These are phyloP conservation scores for Extremus antarcticus DNA, from an alignment of 495 filamentous ascomycete species.

Conservation along the genomic window DNA sequence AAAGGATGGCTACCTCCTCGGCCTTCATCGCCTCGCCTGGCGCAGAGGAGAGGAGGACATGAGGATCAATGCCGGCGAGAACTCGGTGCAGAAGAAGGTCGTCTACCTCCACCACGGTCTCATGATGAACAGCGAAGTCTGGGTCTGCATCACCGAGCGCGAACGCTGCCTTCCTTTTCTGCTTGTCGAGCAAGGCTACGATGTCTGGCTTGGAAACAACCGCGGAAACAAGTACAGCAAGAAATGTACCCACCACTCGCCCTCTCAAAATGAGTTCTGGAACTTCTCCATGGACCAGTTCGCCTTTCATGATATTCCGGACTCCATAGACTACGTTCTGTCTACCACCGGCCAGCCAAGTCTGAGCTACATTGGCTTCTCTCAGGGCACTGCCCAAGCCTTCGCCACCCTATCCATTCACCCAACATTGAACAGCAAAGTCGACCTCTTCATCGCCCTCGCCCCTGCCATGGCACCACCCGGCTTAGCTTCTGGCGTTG, in stretches of 20 bases:
- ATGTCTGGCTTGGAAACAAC: slow-evolving; percentile 98
- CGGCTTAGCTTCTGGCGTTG: slow-evolving; percentile 76
- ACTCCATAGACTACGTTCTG: slow-evolving; percentile 78
- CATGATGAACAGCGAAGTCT: slow-evolving; percentile 98
- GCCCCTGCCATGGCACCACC: slow-evolving; percentile 94
- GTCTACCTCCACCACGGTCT: slow-evolving; percentile 94
- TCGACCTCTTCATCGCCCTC: slow-evolving; percentile 95
- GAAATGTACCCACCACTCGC: slow-evolving; percentile 66
- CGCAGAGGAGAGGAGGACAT: slow-evolving; percentile 65
- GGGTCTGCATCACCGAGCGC: slow-evolving; percentile 84
- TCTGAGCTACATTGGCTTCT: slow-evolving; percentile 94
- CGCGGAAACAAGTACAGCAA: slow-evolving; percentile 98
- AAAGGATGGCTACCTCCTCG: slow-evolving; percentile 83
- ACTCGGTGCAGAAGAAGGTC: slow-evolving; percentile 64
- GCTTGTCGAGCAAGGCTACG: slow-evolving; percentile 83
- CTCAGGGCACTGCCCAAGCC: slow-evolving; percentile 91
- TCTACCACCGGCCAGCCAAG: slow-evolving; percentile 69
- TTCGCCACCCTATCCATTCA: slow-evolving; percentile 93
- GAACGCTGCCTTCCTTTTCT: slow-evolving; percentile 79
- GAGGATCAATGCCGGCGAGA: slow-evolving; percentile 58
- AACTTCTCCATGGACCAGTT: slow-evolving; percentile 97
- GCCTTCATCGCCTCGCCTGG: slow-evolving; percentile 77
- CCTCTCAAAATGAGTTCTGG: slow-evolving; percentile 74
- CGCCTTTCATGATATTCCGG: slow-evolving; percentile 92
- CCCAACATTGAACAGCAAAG: slow-evolving; percentile 79